phyloP scores from a whole-genome alignment of 2,329 filamentous ascomycete genomes.

The Calonectria henricotiae region DNA sequence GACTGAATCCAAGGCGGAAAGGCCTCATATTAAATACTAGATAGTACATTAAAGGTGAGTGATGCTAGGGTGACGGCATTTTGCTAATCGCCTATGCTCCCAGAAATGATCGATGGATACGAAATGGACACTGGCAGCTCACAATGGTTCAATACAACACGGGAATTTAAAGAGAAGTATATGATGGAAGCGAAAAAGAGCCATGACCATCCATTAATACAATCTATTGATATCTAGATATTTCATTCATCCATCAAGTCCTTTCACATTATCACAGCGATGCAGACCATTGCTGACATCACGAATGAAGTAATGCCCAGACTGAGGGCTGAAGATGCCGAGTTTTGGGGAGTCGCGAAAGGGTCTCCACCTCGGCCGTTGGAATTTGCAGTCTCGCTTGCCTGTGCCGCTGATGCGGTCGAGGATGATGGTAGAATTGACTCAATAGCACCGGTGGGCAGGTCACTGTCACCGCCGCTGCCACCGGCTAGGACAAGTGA shows the following conservation, averaged over 20 bases:
- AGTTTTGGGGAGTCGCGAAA: slow-evolving; percentile 30
- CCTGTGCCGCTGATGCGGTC: slow-evolving; percentile 14
- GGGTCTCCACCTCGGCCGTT: slow-evolving; percentile 36
- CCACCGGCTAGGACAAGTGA: slow-evolving; percentile 29
- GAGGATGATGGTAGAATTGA: slow-evolving; percentile 21
- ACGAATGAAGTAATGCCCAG: slow-evolving; percentile 29
- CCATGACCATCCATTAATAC: slow-evolving; percentile 30
- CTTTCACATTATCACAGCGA: slow-evolving; percentile 28
- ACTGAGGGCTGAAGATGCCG: not conserved
- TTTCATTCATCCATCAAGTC: not conserved
- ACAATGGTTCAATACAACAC: not conserved
- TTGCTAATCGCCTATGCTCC: no score
- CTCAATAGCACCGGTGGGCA: not conserved
- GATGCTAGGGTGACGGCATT: no score
- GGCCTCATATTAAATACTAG: no score
- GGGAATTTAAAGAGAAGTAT: not conserved
- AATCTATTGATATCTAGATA: slow-evolving; percentile 32
- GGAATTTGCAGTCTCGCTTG: slow-evolving; percentile 25
- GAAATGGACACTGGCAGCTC: not conserved
- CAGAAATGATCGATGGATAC: not conserved
- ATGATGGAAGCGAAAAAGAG: not conserved
- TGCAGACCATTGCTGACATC: slow-evolving; percentile 17
- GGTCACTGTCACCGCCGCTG: not conserved
- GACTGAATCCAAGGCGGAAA: no score
- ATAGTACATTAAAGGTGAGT: no score